Evolutionary conservation across 106 monocot genomes (phyloP).

Genomic region (Phalaenopsis equestris): DNA sequence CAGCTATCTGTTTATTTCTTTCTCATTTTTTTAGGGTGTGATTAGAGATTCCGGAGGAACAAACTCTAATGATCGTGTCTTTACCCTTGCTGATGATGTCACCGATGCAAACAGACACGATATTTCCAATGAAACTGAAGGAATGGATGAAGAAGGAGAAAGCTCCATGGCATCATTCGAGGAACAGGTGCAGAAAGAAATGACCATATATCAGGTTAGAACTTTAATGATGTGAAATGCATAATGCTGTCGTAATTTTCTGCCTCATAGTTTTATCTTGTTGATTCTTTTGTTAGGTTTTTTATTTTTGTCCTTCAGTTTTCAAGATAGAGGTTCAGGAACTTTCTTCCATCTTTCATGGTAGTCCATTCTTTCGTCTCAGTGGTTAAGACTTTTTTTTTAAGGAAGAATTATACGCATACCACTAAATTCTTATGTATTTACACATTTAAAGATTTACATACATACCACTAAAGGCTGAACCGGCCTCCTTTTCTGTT

Average conservation of each 20-base stretch:
- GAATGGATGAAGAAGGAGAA: constrained; percentile 70
- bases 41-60: constrained; percentile 50
- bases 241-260: neutral
- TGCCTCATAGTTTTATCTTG: neutral
- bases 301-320: neutral
- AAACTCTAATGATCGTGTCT: constrained; percentile 41
- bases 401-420: no score
- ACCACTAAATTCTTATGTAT: no score
- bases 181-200: constrained; percentile 90
- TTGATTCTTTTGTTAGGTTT: neutral
- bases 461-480: no score
- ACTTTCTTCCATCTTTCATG: neutral
- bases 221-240: neutral
- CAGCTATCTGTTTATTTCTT: constrained; percentile 14
- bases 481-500: no score
- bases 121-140: constrained; percentile 31
- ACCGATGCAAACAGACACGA: constrained; percentile 43
- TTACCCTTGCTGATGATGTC: constrained; percentile 56
- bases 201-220: constrained; percentile 89
- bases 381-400: neutral
- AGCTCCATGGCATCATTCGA: constrained; percentile 74
- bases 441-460: no score
- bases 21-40: constrained; percentile 45
- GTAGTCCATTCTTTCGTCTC: neutral
- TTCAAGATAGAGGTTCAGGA: neutral